These are phyloP conservation scores for Agaricus blazei DNA, from an alignment of 768 basidiomycete genomes.

Conservation along the genomic window DNA sequence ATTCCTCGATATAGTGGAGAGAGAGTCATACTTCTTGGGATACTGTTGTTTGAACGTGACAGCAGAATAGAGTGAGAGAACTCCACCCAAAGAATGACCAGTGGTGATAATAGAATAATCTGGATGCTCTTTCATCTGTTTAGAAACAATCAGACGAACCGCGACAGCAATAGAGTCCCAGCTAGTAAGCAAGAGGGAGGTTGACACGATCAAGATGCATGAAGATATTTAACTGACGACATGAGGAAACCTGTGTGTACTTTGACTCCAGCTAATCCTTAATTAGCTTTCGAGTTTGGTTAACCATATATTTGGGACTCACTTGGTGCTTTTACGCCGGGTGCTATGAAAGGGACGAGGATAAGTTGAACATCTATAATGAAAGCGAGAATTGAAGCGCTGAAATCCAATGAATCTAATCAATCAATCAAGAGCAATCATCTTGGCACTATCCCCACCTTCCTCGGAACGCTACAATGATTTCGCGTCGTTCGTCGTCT, in stretches of 20 bases:
- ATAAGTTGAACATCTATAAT: slow-evolving; percentile 37
- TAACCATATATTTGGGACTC: slow-evolving; percentile 4
- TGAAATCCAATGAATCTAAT: slow-evolving; percentile 11
- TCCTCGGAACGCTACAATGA: slow-evolving; percentile 45
- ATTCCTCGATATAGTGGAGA: not conserved
- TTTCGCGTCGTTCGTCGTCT: slow-evolving; percentile 38
- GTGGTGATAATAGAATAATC: slow-evolving; percentile 37
- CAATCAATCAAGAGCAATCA: not conserved
- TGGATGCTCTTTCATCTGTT: slow-evolving; percentile 29
- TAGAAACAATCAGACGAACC: slow-evolving; percentile 30
- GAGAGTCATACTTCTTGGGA: slow-evolving; percentile 23
- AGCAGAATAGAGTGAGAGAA: slow-evolving; percentile 44
- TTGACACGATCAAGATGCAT: not conserved
- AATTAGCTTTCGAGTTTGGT: not conserved
- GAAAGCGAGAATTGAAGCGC: slow-evolving; percentile 36
- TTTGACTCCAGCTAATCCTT: slow-evolving; percentile 26
- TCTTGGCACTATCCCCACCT: slow-evolving; percentile 27
- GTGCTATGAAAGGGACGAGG: slow-evolving; percentile 38
- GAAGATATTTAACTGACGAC: slow-evolving; percentile 26
- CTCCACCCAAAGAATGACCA: slow-evolving; percentile 54
- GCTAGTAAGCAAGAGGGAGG: slow-evolving; percentile 20
- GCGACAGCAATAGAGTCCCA: slow-evolving; percentile 45
- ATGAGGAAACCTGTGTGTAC: slow-evolving; percentile 49
- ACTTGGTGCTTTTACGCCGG: slow-evolving; percentile 39
- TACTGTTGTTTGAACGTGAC: slow-evolving; percentile 39